These are phyloP conservation scores for Neurospora hispaniola DNA, from an alignment of 495 filamentous ascomycete species.

Conservation along the genomic window DNA sequence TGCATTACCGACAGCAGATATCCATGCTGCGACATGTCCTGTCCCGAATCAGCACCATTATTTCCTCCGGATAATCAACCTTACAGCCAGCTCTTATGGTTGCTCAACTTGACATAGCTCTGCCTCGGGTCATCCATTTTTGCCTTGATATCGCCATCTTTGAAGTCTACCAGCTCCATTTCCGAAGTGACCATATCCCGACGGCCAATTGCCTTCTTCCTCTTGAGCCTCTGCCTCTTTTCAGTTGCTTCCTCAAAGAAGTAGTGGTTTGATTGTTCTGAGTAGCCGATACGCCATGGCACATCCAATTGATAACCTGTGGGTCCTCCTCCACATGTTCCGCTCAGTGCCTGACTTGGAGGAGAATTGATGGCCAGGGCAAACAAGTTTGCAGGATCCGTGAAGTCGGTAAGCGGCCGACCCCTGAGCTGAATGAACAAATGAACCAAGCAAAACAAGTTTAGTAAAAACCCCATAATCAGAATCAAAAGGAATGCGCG, in stretches of 20 bases:
- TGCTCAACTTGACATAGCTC: neutral
- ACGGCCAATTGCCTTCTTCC: neutral
- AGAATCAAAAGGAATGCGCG: slow-evolving; percentile 28
- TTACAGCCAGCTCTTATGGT: neutral
- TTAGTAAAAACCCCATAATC: slow-evolving; percentile 5
- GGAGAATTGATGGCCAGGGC: slow-evolving; percentile 59
- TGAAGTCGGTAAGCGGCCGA: slow-evolving; percentile 45
- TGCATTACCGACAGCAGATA: neutral
- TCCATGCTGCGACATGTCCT: neutral
- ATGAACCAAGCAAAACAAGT: slow-evolving; percentile 6
- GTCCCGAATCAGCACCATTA: neutral
- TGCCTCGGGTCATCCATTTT: neutral
- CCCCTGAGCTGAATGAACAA: slow-evolving; percentile 17
- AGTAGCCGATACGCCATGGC: slow-evolving; percentile 47
- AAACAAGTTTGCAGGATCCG: slow-evolving; percentile 65
- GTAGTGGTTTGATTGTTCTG: slow-evolving; percentile 26
- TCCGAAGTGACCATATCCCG: neutral
- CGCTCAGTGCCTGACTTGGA: slow-evolving; percentile 39
- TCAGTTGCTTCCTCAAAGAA: slow-evolving; percentile 28
- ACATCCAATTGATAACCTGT: slow-evolving; percentile 41
- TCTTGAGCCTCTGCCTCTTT: neutral
- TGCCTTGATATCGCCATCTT: neutral
- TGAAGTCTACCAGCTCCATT: neutral
- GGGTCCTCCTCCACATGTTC: slow-evolving; percentile 56
- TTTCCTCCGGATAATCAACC: neutral